Conservation (phyloP, 1,284 basidiomycete genomes). For the Trichosporon sp. region DNA sequence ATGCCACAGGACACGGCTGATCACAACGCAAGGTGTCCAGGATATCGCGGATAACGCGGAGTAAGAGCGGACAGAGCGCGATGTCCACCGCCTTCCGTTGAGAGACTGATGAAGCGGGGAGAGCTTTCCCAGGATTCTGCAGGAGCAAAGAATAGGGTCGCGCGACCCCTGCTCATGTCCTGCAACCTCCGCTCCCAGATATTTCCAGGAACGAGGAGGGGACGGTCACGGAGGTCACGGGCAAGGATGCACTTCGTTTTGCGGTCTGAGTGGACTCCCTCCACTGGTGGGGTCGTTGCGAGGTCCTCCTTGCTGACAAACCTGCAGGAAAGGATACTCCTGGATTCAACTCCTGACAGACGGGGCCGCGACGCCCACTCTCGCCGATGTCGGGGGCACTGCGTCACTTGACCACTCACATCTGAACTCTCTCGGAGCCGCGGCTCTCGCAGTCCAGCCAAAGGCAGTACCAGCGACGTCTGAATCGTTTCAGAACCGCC, state of each 20-base stretch:
- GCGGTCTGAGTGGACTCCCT: background rate
- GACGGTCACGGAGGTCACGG: background rate
- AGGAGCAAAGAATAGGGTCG: background rate
- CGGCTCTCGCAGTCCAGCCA: background rate
- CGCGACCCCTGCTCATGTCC: background rate
- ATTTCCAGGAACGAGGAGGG: background rate
- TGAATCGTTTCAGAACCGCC: slow-evolving; percentile 13
- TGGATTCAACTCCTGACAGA: background rate
- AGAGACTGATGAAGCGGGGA: background rate
- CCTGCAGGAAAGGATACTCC: background rate
- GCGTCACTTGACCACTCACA: background rate
- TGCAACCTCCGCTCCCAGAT: background rate
- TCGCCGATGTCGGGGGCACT: background rate
- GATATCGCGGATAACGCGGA: background rate
- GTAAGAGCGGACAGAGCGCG: background rate
- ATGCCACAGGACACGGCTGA: background rate
- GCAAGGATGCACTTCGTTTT: background rate
- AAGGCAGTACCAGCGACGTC: background rate
- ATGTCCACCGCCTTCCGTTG: background rate
- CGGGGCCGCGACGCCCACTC: background rate
- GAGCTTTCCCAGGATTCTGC: background rate
- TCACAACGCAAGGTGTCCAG: background rate
- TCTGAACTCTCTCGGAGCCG: background rate
- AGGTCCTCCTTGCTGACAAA: background rate
- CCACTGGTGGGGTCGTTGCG: background rate